Conservation (phyloP, 371 early-diverging fungal species). For the Lichtheimia hyalospora region DNA sequence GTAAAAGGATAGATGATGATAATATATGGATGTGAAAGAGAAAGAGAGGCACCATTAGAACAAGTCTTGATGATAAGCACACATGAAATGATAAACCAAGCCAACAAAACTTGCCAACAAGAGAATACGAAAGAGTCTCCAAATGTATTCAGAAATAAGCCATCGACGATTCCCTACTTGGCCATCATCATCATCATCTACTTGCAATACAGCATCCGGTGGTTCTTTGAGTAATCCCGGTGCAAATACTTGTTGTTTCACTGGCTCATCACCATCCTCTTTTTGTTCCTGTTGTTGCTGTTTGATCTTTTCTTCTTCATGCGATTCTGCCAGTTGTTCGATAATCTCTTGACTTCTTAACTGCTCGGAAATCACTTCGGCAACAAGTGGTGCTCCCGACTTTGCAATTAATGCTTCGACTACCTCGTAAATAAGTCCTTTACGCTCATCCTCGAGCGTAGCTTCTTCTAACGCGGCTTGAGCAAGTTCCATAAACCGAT, state of each 20-base stretch:
- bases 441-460: constrained; percentile 41
- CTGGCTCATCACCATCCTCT: constrained; percentile 5
- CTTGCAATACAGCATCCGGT: constrained; percentile 5
- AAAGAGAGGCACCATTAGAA: constrained; percentile 5
- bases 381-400: constrained; percentile 43
- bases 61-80: constrained; percentile 17
- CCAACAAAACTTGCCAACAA: constrained; percentile 40
- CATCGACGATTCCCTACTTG: constrained; percentile 8
- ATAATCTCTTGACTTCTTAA: constrained; percentile 45
- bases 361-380: constrained; percentile 45
- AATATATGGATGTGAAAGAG: not conserved
- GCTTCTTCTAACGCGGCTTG: constrained; percentile 52
- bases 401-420: constrained; percentile 43
- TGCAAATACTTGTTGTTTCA: constrained; percentile 14
- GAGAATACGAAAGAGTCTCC: constrained; percentile 41
- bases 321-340: constrained; percentile 36
- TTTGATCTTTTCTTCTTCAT: constrained; percentile 22
- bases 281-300: constrained; percentile 5
- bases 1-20: not conserved
- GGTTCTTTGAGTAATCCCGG: constrained; percentile 19
- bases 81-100: constrained; percentile 34
- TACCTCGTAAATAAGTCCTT: constrained; percentile 46
- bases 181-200: constrained; percentile 1
- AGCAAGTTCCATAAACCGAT: constrained; percentile 47
- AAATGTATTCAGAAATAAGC: constrained; percentile 38